phyloP scores from a whole-genome alignment of 768 basidiomycete species.

The Termitomyces sp. region DNA sequence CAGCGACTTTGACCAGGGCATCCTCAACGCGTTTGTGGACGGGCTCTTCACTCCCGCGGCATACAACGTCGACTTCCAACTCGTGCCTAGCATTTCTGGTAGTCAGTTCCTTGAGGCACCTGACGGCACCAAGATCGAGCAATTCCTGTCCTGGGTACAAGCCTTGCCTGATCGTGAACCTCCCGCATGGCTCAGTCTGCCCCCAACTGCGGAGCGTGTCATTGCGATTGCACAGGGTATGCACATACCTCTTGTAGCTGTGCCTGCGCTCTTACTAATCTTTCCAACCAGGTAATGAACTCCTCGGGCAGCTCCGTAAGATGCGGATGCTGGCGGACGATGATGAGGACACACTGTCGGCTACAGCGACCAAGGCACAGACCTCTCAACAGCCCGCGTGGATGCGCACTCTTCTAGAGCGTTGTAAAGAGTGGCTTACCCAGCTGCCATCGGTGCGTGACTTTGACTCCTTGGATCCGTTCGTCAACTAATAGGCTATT shows the following conservation, averaged over 20 bases:
- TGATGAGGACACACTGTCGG: conserved; percentile 60
- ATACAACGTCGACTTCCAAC: conserved; percentile 91
- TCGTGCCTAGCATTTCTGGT: conserved; percentile 66
- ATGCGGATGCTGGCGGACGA: conserved; percentile 90
- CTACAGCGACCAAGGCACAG: conserved; percentile 57
- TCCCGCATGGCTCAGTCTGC: conserved; percentile 91
- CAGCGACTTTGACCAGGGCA: conserved; percentile 91
- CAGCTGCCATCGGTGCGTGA: conserved; percentile 67
- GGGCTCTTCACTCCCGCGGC: conserved; percentile 81
- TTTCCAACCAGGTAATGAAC: conserved; percentile 58
- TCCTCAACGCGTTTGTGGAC: conserved; percentile 92
- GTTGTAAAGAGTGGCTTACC: conserved; percentile 81
- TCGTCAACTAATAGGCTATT: neutral
- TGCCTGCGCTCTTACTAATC: conserved; percentile 8
- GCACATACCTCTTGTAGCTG: conserved; percentile 10
- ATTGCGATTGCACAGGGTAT: conserved; percentile 90
- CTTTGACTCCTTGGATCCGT: no score
- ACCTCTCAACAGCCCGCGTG: conserved; percentile 82
- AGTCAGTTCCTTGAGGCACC: conserved; percentile 65
- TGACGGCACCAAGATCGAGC: conserved; percentile 89
- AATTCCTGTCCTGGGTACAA: conserved; percentile 89
- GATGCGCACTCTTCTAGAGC: conserved; percentile 85
- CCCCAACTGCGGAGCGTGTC: conserved; percentile 87
- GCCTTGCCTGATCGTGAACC: conserved; percentile 89
- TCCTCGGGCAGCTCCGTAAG: conserved; percentile 85